Evolutionary conservation across 2,329 filamentous ascomycete species (phyloP), one percentile per base, ranked within the genome.

Genomic region (Trichothecium sympodiale): DNA sequence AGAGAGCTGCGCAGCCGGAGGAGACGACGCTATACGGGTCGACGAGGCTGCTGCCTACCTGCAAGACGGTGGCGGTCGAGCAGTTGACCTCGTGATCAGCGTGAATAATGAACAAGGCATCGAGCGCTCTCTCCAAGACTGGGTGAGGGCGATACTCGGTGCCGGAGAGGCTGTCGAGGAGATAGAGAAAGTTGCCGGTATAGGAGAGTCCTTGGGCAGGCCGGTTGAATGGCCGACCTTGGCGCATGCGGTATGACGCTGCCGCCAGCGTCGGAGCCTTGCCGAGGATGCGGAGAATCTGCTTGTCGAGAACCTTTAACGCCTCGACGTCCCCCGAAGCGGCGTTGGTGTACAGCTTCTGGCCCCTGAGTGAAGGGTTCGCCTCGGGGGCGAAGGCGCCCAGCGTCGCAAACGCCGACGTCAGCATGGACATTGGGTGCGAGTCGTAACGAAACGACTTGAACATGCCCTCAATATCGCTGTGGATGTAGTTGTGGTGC

Each of bases 81-180:
- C 69, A 65, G 43, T 74, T 73, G 49, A 76, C 68, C 40, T 74
- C 73, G 46, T 77, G 71, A 43, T 77, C 72, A 3, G 69, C 65
- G 42, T 73, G 69, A 17, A 76, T 60, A 36, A 74, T 66, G 45
- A 71, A 71, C 3, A 76, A 59, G 5, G 61, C 60, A 36, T 74
- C 67, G 13, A 75, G 53, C n/a, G 62, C 62, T 42, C 60, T 62
- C 33, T 65, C 65, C 7, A 74, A 52, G 4, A 65, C 60, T 1
- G 65, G 61, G 38, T 73, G 63, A 1, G 70, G 69, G 14, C 51
- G 51, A 42, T 65, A 65, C 17, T 65, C 64, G n/a, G 51, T 46
- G 2, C 57, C 58, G 7, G 67, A 67, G 3, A 71, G 57, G 38
- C 71, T 51, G 40, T 72, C 67, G 34, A 73, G 63, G 48, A 75